Base-by-base conservation (phyloP, 768 basidiomycete species). In the Clitopilus hobsonii region DNA sequence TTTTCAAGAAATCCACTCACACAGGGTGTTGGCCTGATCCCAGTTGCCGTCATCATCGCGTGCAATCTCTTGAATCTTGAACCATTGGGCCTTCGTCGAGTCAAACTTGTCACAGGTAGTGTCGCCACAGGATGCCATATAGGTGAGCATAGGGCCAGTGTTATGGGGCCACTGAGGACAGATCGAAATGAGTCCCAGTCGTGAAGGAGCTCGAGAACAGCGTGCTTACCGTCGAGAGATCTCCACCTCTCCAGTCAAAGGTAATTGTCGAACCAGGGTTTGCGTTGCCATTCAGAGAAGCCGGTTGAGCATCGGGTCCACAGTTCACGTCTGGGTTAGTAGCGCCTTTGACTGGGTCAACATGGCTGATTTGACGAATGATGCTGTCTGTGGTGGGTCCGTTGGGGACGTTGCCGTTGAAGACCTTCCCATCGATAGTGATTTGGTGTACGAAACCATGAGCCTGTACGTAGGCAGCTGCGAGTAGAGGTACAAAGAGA, bases 131-230 rank as follows among this genome's bases (percentile, higher is more conserved):
- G 73, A 69, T 1, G 87, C 78, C 79, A 91, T 78, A 64, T 91
- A 91, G 29, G 86, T 89, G 69, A 90, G 71, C 71, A 88, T 71
- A 7, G 88, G 88, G 3, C 88, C 88, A 14, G 71, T 82, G 55
- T 86, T 71, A 60, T 88, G 76, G 22, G 73, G 73, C 75, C 75
- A 77, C 76, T 77, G 51, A 45, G 38, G 14, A 47, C 20, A 7
- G 10, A 49, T 38, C 6, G 51, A 36, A 53, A 56, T 27, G 14
- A 53, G n/a, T n/a, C 36, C 6, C 49, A 41, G 5, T 2, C 26
- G 10, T 51, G 49, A 50, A 36, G 49, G 58, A 49, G 49, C 2
- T 38, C 27, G 8, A n/a, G 51, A 52, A 30, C 28, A 49, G 14
- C 29, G 20, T 2, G 67, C 74, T 23, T 55, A 77, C 75, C 38